Conservation (phyloP, 768 basidiomycete genomes). For the Termitomyces sp. region DNA sequence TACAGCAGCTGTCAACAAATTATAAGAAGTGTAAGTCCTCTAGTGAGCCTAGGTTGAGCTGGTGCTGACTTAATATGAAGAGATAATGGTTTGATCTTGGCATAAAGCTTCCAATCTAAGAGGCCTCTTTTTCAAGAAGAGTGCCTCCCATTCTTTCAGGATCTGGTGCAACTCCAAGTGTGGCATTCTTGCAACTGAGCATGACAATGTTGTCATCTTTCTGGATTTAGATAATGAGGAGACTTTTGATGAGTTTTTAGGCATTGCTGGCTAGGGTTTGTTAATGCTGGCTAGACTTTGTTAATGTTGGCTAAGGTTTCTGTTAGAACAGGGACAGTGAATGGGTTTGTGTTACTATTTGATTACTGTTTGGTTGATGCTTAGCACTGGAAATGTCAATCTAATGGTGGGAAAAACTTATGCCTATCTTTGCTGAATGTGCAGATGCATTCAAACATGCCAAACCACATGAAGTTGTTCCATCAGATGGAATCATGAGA, state of each 20-base stretch:
- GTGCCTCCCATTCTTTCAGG: neutral
- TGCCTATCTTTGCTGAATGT: neutral
- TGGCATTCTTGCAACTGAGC: neutral
- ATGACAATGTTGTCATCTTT: neutral
- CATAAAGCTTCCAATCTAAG: neutral
- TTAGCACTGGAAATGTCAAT: too few species aligned
- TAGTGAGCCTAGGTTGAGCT: neutral
- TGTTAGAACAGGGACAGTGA: too few species aligned
- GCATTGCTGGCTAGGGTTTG: too few species aligned
- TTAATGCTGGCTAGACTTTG: too few species aligned
- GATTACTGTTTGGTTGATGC: too few species aligned
- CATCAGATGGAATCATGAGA: neutral
- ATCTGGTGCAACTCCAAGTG: neutral
- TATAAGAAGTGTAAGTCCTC: neutral
- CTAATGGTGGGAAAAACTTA: neutral
- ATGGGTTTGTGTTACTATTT: too few species aligned
- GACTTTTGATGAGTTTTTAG: neutral
- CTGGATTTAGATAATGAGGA: neutral
- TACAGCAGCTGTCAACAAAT: slow-evolving; percentile 5
- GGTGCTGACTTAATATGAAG: neutral
- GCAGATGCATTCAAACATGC: neutral
- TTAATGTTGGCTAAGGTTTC: too few species aligned
- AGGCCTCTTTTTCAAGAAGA: neutral
- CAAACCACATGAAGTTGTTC: neutral
- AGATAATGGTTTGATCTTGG: neutral